Evolutionary conservation across 805 yeast genomes (phyloP), one percentile per base, ranked within the genome.

Genomic region (Pichia thaimueangensis): DNA sequence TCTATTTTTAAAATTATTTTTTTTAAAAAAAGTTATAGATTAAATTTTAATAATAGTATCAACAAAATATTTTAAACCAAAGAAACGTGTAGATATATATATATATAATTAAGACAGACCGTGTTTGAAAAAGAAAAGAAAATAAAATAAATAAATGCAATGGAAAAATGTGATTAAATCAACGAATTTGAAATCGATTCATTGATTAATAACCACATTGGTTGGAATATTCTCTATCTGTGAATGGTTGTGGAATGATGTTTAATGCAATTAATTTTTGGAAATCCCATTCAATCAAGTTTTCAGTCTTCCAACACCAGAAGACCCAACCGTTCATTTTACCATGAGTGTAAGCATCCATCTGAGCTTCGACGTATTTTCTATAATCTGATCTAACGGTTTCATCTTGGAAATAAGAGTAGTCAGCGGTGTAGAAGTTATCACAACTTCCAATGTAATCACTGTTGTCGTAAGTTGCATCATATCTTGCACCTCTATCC

Each of bases 251-350:
- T 36, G 97, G 96, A 73, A 89, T 81, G 30, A 86, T 58, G 22
- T 77, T 80, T 42, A 73, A 61, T 16, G 62, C 68, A 17, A 74
- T 62, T 53, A 89, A 73, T 49, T 68, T 67, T 54, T 71, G 69
- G 67, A 85, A 73, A 64, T 86, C 95, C 97, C 97, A 89, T 61
- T 89, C 96, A 42, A 82, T 60, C 17, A 86, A 69, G 51, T 64
- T 64, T 65, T 89, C 96, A 22, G 95, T 84, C 71, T 88, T 89
- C 82, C 86, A 88, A 61, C 82, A 77, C 97, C 97, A 89, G 70
- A 85, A 82, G 45, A 86, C 75, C 96, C 96, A 89, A 25, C 97
- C 97, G 28, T 70, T 74, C 45, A 78, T 72, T 53, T 73, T 73
- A 42, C 62, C 66, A 37, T 58, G 47, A 24, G 47, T 41, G 57